Evolutionary conservation across 768 basidiomycete genomes (phyloP).

Genomic region (Saitozyma sp.): DNA sequence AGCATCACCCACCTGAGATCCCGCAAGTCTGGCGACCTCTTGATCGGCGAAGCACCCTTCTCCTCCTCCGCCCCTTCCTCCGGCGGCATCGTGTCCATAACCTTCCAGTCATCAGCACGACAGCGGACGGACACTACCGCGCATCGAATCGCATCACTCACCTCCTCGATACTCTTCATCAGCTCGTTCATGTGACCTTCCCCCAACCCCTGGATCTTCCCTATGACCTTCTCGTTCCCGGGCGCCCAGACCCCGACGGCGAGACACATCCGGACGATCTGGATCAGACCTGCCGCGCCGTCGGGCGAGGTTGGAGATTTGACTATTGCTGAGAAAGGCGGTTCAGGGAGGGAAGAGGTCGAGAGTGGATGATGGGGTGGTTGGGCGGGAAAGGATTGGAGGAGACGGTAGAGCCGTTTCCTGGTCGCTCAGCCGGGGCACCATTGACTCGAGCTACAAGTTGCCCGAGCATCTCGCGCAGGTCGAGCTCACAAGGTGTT

Average conservation of each 20-base stretch:
- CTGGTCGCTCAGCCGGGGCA: constrained; percentile 11
- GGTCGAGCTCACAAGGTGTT: constrained; percentile 36
- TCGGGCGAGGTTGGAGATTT: constrained; percentile 65
- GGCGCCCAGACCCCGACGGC: constrained; percentile 87
- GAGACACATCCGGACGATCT: constrained; percentile 76
- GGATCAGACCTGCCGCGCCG: constrained; percentile 61
- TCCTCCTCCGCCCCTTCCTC: background rate
- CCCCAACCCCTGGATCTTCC: constrained; percentile 78
- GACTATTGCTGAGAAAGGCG: constrained; percentile 81
- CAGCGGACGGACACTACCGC: background rate
- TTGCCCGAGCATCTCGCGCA: background rate
- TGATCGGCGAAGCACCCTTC: too few relatives aligned
- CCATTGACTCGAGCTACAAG: background rate
- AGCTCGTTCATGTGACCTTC: constrained; percentile 82
- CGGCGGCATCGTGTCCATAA: constrained; percentile 34
- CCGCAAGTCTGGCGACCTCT: too few relatives aligned
- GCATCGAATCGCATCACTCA: constrained; percentile 50
- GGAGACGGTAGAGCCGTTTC: constrained; percentile 42
- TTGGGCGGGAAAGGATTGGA: constrained; percentile 39
- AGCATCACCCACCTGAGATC: too few relatives aligned
- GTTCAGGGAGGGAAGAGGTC: constrained; percentile 66
- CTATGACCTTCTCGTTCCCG: constrained; percentile 82
- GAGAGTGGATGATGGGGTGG: constrained; percentile 35
- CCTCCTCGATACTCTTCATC: constrained; percentile 94
- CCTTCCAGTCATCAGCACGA: constrained; percentile 1